Conservation (phyloP, 2,329 filamentous ascomycete species). For the Diaporthe citrichinensis region DNA sequence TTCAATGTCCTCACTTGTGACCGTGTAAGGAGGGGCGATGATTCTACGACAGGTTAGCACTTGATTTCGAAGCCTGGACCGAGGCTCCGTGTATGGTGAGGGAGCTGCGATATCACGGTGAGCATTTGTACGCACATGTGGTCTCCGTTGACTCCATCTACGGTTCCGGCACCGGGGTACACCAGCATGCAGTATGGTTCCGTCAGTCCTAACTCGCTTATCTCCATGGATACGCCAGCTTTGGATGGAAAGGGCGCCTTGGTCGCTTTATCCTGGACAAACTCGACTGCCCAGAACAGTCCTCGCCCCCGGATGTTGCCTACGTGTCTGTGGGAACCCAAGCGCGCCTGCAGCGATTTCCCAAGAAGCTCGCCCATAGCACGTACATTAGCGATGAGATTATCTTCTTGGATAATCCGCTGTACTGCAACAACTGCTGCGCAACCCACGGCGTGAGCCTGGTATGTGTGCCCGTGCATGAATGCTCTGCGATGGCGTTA, state of each 20-base stretch:
- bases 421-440: slow-evolving; percentile 59
- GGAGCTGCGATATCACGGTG: neutral
- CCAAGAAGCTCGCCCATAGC: slow-evolving; percentile 51
- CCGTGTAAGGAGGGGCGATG: slow-evolving; percentile 77
- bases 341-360: slow-evolving; percentile 46
- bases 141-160: slow-evolving; percentile 73
- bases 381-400: slow-evolving; percentile 54
- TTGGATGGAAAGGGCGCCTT: slow-evolving; percentile 52
- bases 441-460: slow-evolving; percentile 56
- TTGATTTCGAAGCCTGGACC: neutral
- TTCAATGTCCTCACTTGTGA: slow-evolving; percentile 69
- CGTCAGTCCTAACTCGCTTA: slow-evolving; percentile 51
- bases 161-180: slow-evolving; percentile 75
- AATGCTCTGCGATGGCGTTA: slow-evolving; percentile 56
- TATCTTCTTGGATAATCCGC: slow-evolving; percentile 53
- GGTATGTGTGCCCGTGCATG: slow-evolving; percentile 72
- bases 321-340: slow-evolving; percentile 55
- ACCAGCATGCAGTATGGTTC: slow-evolving; percentile 58
- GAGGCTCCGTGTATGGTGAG: neutral
- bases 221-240: slow-evolving; percentile 50
- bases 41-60: slow-evolving; percentile 52
- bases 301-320: slow-evolving; percentile 60
- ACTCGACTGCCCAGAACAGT: slow-evolving; percentile 61
- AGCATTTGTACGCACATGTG: slow-evolving; percentile 60
- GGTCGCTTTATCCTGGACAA: slow-evolving; percentile 54